Evolutionary conservation across 352 stramenopile species (phyloP).

Genomic region (Pythium volutum): DNA sequence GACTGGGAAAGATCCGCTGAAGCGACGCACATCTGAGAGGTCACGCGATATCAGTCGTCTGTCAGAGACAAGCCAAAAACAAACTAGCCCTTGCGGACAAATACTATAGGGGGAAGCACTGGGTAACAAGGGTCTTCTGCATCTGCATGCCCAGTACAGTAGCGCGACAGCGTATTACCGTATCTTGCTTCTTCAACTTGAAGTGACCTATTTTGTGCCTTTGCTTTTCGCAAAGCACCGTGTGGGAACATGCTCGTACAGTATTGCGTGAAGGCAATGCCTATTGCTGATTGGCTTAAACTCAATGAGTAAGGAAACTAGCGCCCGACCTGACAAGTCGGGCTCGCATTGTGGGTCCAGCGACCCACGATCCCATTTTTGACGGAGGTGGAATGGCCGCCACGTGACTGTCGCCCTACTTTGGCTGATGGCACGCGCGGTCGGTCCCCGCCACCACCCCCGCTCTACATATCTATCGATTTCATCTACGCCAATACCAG

Average conservation of each 20-base stretch:
- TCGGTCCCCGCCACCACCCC: conserved; percentile 25
- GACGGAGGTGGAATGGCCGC: conserved; percentile 77
- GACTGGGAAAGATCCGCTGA: too few relatives aligned
- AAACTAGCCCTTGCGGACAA: too few relatives aligned
- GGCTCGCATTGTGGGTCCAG: conserved; percentile 41
- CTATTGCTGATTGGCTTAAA: conserved; percentile 64
- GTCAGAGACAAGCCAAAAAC: too few relatives aligned
- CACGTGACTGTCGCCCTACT: conserved; percentile 31
- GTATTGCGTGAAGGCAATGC: not conserved
- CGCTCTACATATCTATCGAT: not conserved
- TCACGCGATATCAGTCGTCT: too few relatives aligned
- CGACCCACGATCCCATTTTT: conserved; percentile 65
- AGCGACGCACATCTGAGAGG: too few relatives aligned
- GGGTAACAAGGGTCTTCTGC: too few relatives aligned
- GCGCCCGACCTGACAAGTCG: conserved; percentile 86
- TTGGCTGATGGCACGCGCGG: conserved; percentile 28
- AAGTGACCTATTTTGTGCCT: too few relatives aligned
- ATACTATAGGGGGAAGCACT: too few relatives aligned
- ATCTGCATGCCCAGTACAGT: too few relatives aligned
- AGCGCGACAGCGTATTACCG: too few relatives aligned
- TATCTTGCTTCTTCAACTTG: too few relatives aligned
- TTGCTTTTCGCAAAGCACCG: not conserved
- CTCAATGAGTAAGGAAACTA: conserved; percentile 94
- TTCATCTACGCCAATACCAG: not conserved
- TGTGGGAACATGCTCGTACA: conserved; percentile 13